These are phyloP conservation scores for Xylaria sp. DNA, from an alignment of 2,329 filamentous ascomycete species.

Conservation along the genomic window DNA sequence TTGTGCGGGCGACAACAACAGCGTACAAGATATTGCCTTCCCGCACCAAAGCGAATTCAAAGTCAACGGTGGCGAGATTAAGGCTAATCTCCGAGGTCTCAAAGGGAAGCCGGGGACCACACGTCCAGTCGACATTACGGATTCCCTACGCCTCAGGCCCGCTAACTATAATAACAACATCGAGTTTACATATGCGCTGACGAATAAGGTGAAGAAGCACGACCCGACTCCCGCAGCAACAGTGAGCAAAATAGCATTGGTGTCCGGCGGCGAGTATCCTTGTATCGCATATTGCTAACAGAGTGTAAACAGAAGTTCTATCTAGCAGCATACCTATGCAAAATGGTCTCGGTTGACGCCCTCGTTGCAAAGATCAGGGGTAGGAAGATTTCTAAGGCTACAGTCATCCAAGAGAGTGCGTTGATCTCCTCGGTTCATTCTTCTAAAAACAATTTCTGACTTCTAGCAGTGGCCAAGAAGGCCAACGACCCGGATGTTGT, in stretches of 20 bases:
- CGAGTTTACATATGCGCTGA: constrained; percentile 91
- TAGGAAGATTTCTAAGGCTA: constrained; percentile 80
- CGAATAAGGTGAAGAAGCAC: constrained; percentile 75
- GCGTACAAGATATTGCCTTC: constrained; percentile 82
- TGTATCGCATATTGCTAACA: constrained; percentile 37
- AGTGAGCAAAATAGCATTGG: constrained; percentile 46
- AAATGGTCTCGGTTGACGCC: constrained; percentile 74
- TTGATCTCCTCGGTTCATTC: constrained; percentile 33
- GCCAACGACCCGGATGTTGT: constrained; percentile 90
- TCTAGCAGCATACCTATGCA: constrained; percentile 79
- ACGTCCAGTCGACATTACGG: constrained; percentile 90
- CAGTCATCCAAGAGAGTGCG: constrained; percentile 86
- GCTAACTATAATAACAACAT: constrained; percentile 78
- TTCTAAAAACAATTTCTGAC: constrained; percentile 40
- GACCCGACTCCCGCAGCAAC: constrained; percentile 39
- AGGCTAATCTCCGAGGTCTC: constrained; percentile 91
- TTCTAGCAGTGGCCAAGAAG: constrained; percentile 74
- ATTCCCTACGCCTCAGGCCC: constrained; percentile 74
- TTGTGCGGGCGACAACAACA: constrained; percentile 74
- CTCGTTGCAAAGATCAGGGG: constrained; percentile 75
- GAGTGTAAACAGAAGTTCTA: constrained; percentile 71
- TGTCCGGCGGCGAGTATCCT: constrained; percentile 37
- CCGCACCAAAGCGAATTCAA: constrained; percentile 93
- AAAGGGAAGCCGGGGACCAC: constrained; percentile 98
- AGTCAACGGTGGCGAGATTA: constrained; percentile 87